These are phyloP conservation scores for Fusarium proliferatum DNA, from an alignment of 2,329 filamentous ascomycete species.

Conservation along the genomic window DNA sequence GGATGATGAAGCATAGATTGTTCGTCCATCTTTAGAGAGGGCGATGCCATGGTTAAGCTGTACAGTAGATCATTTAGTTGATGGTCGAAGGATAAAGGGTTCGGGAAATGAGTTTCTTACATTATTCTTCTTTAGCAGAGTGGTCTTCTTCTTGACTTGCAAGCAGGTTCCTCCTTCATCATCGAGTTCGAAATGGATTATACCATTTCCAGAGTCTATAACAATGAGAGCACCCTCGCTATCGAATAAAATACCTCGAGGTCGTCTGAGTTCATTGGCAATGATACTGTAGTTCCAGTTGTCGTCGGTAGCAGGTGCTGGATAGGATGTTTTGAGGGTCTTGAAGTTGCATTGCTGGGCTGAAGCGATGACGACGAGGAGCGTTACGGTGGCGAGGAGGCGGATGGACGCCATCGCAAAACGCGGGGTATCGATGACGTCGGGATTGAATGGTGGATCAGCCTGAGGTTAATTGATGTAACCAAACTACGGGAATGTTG, in stretches of 20 bases:
- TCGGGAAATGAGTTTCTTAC: constrained; percentile 43
- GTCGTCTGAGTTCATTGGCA: constrained; percentile 54
- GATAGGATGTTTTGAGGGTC: constrained; percentile 51
- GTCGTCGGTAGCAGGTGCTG: constrained; percentile 51
- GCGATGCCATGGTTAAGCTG: constrained; percentile 62
- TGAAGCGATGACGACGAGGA: constrained; percentile 13
- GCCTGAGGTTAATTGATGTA: neutral
- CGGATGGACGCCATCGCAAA: constrained; percentile 23
- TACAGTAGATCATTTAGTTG: too few relatives aligned
- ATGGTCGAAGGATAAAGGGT: too few relatives aligned
- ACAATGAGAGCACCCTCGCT: constrained; percentile 58
- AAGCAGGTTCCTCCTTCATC: constrained; percentile 58
- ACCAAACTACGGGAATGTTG: too few relatives aligned
- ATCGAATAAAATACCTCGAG: constrained; percentile 61
- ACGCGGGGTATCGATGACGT: constrained; percentile 24
- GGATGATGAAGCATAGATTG: constrained; percentile 68
- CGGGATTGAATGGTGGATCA: neutral
- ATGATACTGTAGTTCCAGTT: constrained; percentile 60
- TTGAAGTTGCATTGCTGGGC: constrained; percentile 31
- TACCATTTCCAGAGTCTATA: constrained; percentile 56
- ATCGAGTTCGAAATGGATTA: constrained; percentile 54
- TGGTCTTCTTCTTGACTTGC: constrained; percentile 50
- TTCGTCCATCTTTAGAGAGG: constrained; percentile 63
- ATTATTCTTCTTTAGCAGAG: constrained; percentile 51
- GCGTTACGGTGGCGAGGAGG: constrained; percentile 22